These are phyloP conservation scores for Piedraia hortae DNA, from an alignment of 2,329 filamentous ascomycete species.

Conservation along the genomic window DNA sequence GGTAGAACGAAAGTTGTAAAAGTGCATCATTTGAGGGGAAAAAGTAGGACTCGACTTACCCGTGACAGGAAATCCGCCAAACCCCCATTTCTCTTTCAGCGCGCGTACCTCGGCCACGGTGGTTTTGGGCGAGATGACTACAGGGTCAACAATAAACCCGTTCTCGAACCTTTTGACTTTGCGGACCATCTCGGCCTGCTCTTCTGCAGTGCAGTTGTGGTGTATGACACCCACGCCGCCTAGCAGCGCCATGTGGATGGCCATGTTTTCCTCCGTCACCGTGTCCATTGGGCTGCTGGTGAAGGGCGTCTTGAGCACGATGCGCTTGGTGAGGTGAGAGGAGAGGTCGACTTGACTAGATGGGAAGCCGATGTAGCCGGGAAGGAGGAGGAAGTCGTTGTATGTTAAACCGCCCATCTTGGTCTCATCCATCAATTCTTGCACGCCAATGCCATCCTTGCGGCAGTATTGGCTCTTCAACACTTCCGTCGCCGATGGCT, in stretches of 20 bases:
- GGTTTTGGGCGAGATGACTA: conserved; percentile 66
- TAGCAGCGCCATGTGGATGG: conserved; percentile 81
- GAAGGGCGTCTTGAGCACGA: conserved; percentile 86
- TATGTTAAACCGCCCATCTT: conserved; percentile 66
- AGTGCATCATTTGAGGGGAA: conserved; percentile 39
- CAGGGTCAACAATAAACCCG: conserved; percentile 88
- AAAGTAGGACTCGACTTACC: conserved; percentile 33
- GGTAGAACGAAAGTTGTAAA: conserved; percentile 99
- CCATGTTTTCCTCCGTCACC: conserved; percentile 98
- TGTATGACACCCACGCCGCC: conserved; percentile 85
- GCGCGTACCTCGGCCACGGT: conserved; percentile 78
- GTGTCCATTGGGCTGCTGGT: conserved; percentile 98
- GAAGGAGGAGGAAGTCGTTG: conserved; percentile 91
- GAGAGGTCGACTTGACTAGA: conserved; percentile 73
- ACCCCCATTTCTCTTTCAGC: conserved; percentile 93
- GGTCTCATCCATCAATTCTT: conserved; percentile 71
- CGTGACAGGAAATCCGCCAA: conserved; percentile 93
- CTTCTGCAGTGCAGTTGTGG: conserved; percentile 96
- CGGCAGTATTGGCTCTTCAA: conserved; percentile 29
- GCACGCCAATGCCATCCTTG: conserved; percentile 64
- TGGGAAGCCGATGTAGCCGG: conserved; percentile 93
- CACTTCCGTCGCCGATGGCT: background rate
- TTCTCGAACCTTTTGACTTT: conserved; percentile 99
- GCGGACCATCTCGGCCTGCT: conserved; percentile 93
- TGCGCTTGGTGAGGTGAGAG: conserved; percentile 79